Conservation (phyloP, 2,329 filamentous ascomycete species). For the Stemphylium beticola region DNA sequence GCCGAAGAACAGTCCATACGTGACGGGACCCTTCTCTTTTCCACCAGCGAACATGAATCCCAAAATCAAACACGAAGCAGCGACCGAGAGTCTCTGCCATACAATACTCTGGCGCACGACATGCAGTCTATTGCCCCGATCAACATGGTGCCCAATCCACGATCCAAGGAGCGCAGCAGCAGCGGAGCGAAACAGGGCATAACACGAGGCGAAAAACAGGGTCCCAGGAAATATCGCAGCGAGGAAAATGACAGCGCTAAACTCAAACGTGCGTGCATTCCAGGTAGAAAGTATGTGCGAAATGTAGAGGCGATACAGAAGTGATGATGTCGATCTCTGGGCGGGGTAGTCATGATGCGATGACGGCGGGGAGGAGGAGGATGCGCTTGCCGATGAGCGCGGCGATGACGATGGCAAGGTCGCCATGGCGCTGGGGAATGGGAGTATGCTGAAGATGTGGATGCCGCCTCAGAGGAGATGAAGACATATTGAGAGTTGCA, state of each 20-base stretch:
- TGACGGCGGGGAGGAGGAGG: no score
- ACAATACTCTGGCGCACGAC: slow-evolving; percentile 52
- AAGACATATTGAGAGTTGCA: no score
- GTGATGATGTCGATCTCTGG: not conserved
- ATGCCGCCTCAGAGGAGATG: no score
- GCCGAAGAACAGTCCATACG: slow-evolving; percentile 37
- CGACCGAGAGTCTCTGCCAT: slow-evolving; percentile 45
- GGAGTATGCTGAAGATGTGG: no score
- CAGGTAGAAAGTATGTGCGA: slow-evolving; percentile 58
- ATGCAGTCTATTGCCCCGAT: slow-evolving; percentile 54
- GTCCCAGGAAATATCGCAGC: slow-evolving; percentile 58
- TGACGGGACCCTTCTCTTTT: slow-evolving; percentile 18
- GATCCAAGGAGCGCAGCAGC: slow-evolving; percentile 66
- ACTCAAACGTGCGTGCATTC: slow-evolving; percentile 58
- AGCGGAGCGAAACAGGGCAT: slow-evolving; percentile 66
- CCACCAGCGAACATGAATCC: slow-evolving; percentile 21
- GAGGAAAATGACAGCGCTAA: slow-evolving; percentile 58
- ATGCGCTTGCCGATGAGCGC: no score
- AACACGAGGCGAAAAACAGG: slow-evolving; percentile 70
- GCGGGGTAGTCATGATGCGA: no score
- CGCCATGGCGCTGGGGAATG: no score
- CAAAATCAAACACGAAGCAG: slow-evolving; percentile 40
- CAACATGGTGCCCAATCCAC: slow-evolving; percentile 65
- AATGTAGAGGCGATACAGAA: slow-evolving; percentile 49
- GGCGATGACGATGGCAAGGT: no score